Conservation (phyloP, 768 basidiomycete species). For the Nevesoporus exiguus region DNA sequence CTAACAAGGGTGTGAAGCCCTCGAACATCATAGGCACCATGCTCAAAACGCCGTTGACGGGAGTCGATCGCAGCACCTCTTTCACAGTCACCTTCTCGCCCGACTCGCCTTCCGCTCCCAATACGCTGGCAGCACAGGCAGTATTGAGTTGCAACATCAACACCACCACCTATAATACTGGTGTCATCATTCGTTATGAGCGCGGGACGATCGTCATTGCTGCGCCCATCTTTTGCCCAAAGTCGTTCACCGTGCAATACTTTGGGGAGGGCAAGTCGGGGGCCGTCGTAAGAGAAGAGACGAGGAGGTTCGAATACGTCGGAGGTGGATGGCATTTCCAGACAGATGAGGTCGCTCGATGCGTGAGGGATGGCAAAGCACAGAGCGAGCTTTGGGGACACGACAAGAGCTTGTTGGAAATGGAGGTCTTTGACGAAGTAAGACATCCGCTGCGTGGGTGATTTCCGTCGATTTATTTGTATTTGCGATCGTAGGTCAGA, state of each 20-base stretch:
- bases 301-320: constrained; percentile 50
- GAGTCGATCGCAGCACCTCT: constrained; percentile 74
- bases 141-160: constrained; percentile 69
- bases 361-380: constrained; percentile 65
- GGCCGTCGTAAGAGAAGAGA: constrained; percentile 53
- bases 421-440: constrained; percentile 86
- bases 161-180: constrained; percentile 41
- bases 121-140: constrained; percentile 62
- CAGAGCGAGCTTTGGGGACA: constrained; percentile 76
- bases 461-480: constrained; percentile 12
- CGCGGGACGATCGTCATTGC: constrained; percentile 64
- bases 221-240: constrained; percentile 64
- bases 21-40: constrained; percentile 64
- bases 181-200: constrained; percentile 71
- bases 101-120: constrained; percentile 35
- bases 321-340: constrained; percentile 82
- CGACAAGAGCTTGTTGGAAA: constrained; percentile 75
- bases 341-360: constrained; percentile 84
- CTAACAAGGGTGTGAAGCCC: constrained; percentile 59
- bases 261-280: constrained; percentile 45
- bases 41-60: constrained; percentile 72
- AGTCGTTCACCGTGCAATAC: constrained; percentile 63
- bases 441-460: constrained; percentile 4
- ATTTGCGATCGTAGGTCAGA: constrained; percentile 46
- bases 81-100: constrained; percentile 68